These are phyloP conservation scores for Protea cynaroides DNA, from an alignment of 164 flowering plant genomes.

Conservation along the genomic window DNA sequence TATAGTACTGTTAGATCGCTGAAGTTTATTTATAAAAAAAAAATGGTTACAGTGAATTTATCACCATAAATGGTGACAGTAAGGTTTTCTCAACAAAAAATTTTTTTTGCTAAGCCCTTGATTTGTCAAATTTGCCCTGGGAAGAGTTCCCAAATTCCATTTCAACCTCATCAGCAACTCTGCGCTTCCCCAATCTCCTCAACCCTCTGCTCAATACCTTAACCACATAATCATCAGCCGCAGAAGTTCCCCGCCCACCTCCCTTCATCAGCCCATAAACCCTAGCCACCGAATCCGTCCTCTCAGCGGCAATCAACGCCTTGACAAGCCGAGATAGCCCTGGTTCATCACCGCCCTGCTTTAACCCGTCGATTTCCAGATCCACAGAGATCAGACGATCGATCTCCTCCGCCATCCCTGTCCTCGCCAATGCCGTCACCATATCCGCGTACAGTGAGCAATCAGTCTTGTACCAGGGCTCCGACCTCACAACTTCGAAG, in stretches of 20 bases:
- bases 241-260: conserved; percentile 31
- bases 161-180: conserved; percentile 53
- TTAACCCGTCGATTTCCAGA: conserved; percentile 29
- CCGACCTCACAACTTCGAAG: conserved; percentile 47
- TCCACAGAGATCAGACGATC: conserved; percentile 44
- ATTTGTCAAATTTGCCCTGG: conserved; percentile 24
- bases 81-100: too few relatives aligned
- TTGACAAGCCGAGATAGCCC: conserved; percentile 46
- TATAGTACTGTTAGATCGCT: too few relatives aligned
- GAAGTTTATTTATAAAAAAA: too few relatives aligned
- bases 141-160: conserved; percentile 25
- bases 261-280: conserved; percentile 56
- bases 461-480: conserved; percentile 41
- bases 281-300: conserved; percentile 52
- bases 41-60: too few relatives aligned
- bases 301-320: conserved; percentile 45
- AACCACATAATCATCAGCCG: conserved; percentile 52
- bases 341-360: conserved; percentile 29
- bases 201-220: conserved; percentile 65
- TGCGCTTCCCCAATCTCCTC: conserved; percentile 56
- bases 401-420: conserved; percentile 47
- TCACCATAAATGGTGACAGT: too few relatives aligned
- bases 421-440: conserved; percentile 40
- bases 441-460: conserved; percentile 41
- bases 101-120: too few relatives aligned